phyloP scores from a whole-genome alignment of 768 basidiomycete species.

The Strobilomyces dryophilus region DNA sequence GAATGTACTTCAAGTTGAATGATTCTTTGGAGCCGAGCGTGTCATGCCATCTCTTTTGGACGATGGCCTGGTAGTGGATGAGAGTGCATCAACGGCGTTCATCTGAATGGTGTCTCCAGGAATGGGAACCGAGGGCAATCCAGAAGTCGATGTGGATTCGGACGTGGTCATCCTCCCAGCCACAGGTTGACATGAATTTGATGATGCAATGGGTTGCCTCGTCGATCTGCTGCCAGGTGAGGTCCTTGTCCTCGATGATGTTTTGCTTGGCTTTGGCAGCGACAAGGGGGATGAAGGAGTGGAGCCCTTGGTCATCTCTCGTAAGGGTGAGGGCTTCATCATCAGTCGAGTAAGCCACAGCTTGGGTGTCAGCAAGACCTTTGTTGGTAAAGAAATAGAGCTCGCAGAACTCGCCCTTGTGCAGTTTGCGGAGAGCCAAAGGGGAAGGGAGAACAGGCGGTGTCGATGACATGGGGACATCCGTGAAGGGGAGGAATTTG shows the following conservation, averaged over 20 bases:
- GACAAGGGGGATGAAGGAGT: not conserved
- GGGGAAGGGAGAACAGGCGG: not conserved
- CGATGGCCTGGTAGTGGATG: not conserved
- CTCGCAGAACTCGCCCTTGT: not conserved
- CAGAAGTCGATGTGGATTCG: not conserved
- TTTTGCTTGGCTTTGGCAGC: not conserved
- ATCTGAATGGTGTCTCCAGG: not conserved
- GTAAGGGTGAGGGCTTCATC: not conserved
- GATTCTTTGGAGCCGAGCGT: not conserved
- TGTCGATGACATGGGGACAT: not conserved
- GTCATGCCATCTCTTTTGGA: not conserved
- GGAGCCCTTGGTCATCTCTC: not conserved
- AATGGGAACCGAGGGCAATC: not conserved
- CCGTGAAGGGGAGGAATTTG: not conserved
- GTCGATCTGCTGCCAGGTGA: not conserved
- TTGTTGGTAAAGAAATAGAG: not conserved
- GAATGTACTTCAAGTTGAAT: not conserved
- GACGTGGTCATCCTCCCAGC: not conserved
- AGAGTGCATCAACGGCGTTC: not conserved
- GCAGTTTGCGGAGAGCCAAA: not conserved
- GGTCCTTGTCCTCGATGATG: not conserved
- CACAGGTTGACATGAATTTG: not conserved
- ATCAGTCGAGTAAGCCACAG: not conserved
- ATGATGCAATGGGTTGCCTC: not conserved
- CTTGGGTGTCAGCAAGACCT: not conserved